A percentile compares a stretch with the other conserved stretches of the same genome.
Evolutionary conservation across 768 basidiomycete species (phyloP).

Genomic region (Terana coerulea): DNA sequence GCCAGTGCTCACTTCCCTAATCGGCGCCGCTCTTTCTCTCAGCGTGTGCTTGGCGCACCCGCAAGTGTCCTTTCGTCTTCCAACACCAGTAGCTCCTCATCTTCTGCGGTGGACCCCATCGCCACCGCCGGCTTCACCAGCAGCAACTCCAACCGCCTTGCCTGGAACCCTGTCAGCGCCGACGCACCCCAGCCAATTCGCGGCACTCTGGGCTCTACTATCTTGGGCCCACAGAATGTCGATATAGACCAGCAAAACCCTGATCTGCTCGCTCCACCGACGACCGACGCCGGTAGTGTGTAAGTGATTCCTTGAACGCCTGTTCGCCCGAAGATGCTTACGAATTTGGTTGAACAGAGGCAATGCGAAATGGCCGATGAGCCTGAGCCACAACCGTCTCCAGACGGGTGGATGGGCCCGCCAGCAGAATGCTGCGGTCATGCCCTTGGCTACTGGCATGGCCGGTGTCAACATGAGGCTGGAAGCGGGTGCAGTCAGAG

Average conservation of each 20-base stretch:
- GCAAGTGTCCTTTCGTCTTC: too few relatives aligned
- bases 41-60: too few relatives aligned
- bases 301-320: background rate
- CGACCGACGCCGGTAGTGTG: conserved; percentile 24
- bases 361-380: conserved; percentile 58
- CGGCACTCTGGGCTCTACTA: conserved; percentile 35
- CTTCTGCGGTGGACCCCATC: too few relatives aligned
- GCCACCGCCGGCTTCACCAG: too few relatives aligned
- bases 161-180: too few relatives aligned
- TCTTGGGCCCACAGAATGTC: conserved; percentile 35
- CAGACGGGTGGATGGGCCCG: conserved; percentile 59
- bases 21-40: too few relatives aligned
- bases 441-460: background rate
- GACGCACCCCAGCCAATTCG: conserved; percentile 31
- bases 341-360: conserved; percentile 22
- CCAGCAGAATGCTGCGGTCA: conserved; percentile 43
- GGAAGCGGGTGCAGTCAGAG: conserved; percentile 28
- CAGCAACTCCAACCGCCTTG: too few relatives aligned
- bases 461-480: conserved; percentile 32
- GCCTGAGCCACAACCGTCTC: conserved; percentile 51
- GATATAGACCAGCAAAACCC: conserved; percentile 23
- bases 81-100: too few relatives aligned
- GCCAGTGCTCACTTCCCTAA: too few relatives aligned
- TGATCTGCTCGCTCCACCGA: conserved; percentile 22
- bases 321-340: background rate